Evolutionary conservation across 148 eudicot genomes (phyloP), one percentile per base, ranked within the genome.

Genomic region (Cornus suecica): DNA sequence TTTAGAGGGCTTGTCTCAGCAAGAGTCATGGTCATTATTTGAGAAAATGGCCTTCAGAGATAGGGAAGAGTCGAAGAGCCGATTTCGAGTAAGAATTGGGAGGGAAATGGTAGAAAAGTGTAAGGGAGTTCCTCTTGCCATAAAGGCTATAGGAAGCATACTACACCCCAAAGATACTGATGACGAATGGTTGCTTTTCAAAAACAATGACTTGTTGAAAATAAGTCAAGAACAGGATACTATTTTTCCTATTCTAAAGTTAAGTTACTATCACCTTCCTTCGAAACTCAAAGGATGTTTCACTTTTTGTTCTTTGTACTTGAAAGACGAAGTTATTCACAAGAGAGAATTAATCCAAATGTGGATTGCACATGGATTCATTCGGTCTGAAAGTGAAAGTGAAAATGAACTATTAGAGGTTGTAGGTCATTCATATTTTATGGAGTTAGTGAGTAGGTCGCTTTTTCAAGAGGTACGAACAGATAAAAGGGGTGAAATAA

Each of bases 51-150:
- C 82, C n/a, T 84, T 87, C 20, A 22, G 16, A n/a, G 31, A 75
- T 54, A 80, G 69, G 11, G 82, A 84, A 25, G 64, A 60, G 8
- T 2, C 3, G 42, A 0, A 8, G 3, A 1, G 54, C n/a, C 20
- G 31, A 73, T 14, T 70, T 66, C 2, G 14, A 26, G 18, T 54
- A 3, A 23, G 30, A 18, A 75, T 81, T 32, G 88, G 87, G 16
- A 69, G 13, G 25, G 52, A 69, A 0, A 81, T 82, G 27, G 78
- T 78, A 5, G 14, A 74, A 10, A 87, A 77, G 28, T 87, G 88
- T 69, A 22, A 23, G 0, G 83, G 79, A 6, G 64, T 80, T 15
- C 83, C 75, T 7, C 58, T 80, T 1, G 79, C 76, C 1, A 62
- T 31, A 3, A 80, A 65, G 14, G 71, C 69, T 3, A 60, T 80